Base-by-base conservation (phyloP, 2,329 filamentous ascomycete species). In the Penicillium sclerotigenum region DNA sequence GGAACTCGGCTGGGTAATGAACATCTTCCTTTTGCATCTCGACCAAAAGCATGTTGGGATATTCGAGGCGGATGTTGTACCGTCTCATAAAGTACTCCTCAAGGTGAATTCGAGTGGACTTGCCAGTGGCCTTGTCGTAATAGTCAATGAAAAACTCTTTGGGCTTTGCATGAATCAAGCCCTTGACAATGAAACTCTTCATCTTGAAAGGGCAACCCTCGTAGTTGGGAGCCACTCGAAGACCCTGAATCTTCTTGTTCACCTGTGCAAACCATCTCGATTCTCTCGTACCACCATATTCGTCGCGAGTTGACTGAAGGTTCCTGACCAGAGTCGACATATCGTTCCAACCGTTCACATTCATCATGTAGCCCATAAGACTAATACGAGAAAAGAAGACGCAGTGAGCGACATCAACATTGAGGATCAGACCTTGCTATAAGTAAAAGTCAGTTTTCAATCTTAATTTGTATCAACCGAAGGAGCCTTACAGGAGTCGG, bases 341-440 rank as follows among this genome's bases (percentile, higher is more conserved):
- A 50, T 76, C 71, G 37, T 65, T 62, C 26, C 64, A 58, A 16
- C 69, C 66, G 4, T 72, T 62, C 11, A 75, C 60, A 9, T 68
- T 68, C 52, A 73, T 65, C 18, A 75, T 71, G 9, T 71, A 66
- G 16, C 68, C 68, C 24, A 73, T 63, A 14, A 78, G 62, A 9
- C 68, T 66, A n/a, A 62, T 72, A 11, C 71, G 71, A 33, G 78
- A 81, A 88, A 90, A 97, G 76, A 99, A 99, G 13, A 89, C 89
- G 0, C 90, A 89, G 69, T 97, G 96, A 54, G 92, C 88, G 29
- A 96, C 88, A 67, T 99, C 93, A 11, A 96, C 85, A 65, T 97
- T 97, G 69, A 99, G 78, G 0, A 89, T 85, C 6, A 97, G 80
- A 9, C 84, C 84, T 26, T 83, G 80, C 68, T 81, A 68, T n/a